Base-by-base conservation (phyloP, 163 green algal species). In the Prototheca wickerhamii region DNA sequence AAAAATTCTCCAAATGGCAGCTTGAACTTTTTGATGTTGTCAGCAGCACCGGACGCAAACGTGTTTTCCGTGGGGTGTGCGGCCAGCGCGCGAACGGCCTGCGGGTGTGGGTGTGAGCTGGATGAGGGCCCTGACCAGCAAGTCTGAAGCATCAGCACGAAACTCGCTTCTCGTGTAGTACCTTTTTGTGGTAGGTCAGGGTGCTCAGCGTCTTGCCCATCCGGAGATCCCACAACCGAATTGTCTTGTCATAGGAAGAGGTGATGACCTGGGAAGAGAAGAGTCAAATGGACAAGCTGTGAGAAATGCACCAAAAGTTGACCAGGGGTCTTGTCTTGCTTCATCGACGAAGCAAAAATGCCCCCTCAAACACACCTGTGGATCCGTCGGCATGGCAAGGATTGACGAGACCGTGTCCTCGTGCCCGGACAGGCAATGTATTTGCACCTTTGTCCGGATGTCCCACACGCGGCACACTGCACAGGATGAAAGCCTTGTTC, bases 141-240 rank as follows among this genome's bases (percentile, higher is more conserved):
- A n/a, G n/a, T n/a, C n/a, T n/a, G n/a, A n/a, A n/a, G n/a, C n/a
- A n/a, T n/a, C n/a, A n/a, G n/a, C n/a, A n/a, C n/a, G n/a, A n/a
- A n/a, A n/a, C n/a, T n/a, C n/a, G n/a, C n/a, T n/a, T n/a, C n/a
- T n/a, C n/a, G n/a, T n/a, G n/a, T n/a, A n/a, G n/a, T n/a, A 87
- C 54, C 80, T 98, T 98, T 79, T 99, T 99, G 82, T 98, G 93
- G 78, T 95, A 91, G 4, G 94, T 99, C n/a, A 99, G 86, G 3
- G 88, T 97, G 33, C 75, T 72, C 64, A 88, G 82, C 4, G 84
- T 87, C 75, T 89, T 93, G 53, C 76, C 85, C 55, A 73, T 75
- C 43, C 89, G 81, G 34, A 99, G 81, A 81, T 99, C 94, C 94
- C 94, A 99, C 64, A 97, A 65, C 54, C 85, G 83, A 55, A 99